Evolutionary conservation across 2,329 filamentous ascomycete genomes (phyloP), one percentile per base, ranked within the genome.

Genomic region (Botrytis tulipae): DNA sequence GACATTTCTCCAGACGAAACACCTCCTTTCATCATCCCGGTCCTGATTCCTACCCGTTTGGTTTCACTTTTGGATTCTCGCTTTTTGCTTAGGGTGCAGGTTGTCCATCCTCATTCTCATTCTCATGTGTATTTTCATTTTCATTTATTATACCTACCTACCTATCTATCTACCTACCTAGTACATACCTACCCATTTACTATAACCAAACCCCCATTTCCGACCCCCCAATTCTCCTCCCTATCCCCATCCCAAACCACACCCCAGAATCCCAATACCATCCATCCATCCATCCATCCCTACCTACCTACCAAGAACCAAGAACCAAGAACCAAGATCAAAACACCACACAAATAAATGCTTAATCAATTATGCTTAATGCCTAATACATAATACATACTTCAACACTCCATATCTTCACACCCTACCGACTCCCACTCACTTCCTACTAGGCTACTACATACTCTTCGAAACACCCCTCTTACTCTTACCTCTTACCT

Each of bases 1-100:
- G 60, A 62, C 37, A n/a, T 40, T 62, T 42, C 35, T 40, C 37
- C 60, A 62, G 60, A 62, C 60, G 60, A 62, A 62, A 62, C 37
- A 62, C 22, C 35, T 61, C 22, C 32, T 25, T 61, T 14, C 22
- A n/a, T 8, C 37, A 61, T 61, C 57, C 59, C 22, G 22, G 37
- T 40, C 4, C 7, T 62, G 1, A n/a, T 62, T 40, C 35, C 14
- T 42, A 16, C 12, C 25, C 12, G 12, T 16, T 54, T 14, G 48
- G 48, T 54, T 54, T 54, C 48, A 54, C 48, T 54, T 54, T 54
- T 54, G 6, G 48, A 54, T 54, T 16, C 2, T 54, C 12, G 5
- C 10, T 16, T 54, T 54, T n/a, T 3, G 8, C 25, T 6, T 54
- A 3, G 22, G 3, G 25, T 25, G 10, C 25, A 25, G 18, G 46